These are phyloP conservation scores for Patellifolia procumbens DNA, from an alignment of 179 eudicot genomes.

Conservation along the genomic window DNA sequence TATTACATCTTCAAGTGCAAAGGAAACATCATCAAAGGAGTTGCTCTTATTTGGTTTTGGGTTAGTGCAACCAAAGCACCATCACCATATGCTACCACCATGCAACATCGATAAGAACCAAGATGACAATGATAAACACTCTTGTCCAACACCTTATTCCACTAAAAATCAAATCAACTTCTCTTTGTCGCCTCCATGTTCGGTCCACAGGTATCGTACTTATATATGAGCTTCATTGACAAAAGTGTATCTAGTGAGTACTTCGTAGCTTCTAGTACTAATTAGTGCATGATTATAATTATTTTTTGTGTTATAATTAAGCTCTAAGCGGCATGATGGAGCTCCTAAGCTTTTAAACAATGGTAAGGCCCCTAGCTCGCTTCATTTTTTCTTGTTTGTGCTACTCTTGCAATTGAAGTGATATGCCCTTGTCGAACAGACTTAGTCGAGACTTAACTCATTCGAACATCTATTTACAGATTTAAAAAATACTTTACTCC, in stretches of 20 bases:
- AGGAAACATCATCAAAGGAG: background rate
- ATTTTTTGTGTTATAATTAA: background rate
- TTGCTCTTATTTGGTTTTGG: background rate
- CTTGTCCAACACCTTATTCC: background rate
- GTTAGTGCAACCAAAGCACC: background rate
- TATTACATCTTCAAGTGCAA: background rate
- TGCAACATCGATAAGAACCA: background rate
- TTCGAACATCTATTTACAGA: background rate
- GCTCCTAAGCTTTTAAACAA: constrained; percentile 3
- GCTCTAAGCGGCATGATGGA: constrained; percentile 6
- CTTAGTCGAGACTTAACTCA: background rate
- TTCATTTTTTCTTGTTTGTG: background rate
- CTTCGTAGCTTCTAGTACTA: background rate
- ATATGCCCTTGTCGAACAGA: background rate
- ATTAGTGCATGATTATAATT: constrained; percentile 1
- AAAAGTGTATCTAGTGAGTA: background rate
- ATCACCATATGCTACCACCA: background rate
- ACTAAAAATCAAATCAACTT: background rate
- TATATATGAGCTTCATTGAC: background rate
- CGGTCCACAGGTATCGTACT: constrained; percentile 1
- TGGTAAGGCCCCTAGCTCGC: constrained; percentile 21
- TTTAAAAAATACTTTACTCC: background rate
- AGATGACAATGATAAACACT: constrained; percentile 5
- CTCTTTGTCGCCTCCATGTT: background rate
- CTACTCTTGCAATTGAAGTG: too few relatives aligned